These are phyloP conservation scores for Nannochloropsis granulata DNA, from an alignment of 108 stramenopile genomes.

Conservation along the genomic window DNA sequence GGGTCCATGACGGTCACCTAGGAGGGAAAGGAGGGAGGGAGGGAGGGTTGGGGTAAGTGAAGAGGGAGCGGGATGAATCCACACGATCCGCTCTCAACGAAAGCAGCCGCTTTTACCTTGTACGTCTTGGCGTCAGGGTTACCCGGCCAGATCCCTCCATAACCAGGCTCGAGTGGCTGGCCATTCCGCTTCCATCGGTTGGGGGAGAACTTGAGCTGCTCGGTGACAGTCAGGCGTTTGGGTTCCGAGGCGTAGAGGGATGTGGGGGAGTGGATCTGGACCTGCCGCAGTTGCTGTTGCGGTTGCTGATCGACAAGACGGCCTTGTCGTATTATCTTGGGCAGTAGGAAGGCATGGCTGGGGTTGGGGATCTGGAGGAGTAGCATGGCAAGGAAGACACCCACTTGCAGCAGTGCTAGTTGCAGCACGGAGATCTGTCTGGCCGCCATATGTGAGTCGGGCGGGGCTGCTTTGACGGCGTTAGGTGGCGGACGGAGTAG, in stretches of 20 bases:
- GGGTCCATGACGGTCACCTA: not conserved
- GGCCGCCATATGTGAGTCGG: too few species aligned
- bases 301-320: too few species aligned
- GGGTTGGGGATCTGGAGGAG: too few species aligned
- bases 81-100: not conserved
- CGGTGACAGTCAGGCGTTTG: not conserved
- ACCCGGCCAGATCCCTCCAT: slow-evolving; percentile 37
- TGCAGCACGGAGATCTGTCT: too few species aligned
- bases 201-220: slow-evolving; percentile 6
- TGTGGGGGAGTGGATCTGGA: not conserved
- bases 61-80: too few species aligned
- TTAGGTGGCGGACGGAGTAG: too few species aligned
- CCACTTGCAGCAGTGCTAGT: too few species aligned
- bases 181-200: slow-evolving; percentile 8
- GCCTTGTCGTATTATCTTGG: too few species aligned
- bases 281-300: not conserved
- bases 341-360: too few species aligned
- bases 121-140: slow-evolving; percentile 32
- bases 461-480: too few species aligned
- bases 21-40: not conserved
- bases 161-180: slow-evolving; percentile 18
- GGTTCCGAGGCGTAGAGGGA: not conserved
- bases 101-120: not conserved
- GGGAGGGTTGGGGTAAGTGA: too few species aligned
- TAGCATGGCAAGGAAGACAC: too few species aligned